A percentile compares a stretch with the other conserved stretches of the same genome.
These are phyloP conservation scores for Pseudogymnoascus pannorum DNA, from an alignment of 2,329 filamentous ascomycete species.

Conservation along the genomic window DNA sequence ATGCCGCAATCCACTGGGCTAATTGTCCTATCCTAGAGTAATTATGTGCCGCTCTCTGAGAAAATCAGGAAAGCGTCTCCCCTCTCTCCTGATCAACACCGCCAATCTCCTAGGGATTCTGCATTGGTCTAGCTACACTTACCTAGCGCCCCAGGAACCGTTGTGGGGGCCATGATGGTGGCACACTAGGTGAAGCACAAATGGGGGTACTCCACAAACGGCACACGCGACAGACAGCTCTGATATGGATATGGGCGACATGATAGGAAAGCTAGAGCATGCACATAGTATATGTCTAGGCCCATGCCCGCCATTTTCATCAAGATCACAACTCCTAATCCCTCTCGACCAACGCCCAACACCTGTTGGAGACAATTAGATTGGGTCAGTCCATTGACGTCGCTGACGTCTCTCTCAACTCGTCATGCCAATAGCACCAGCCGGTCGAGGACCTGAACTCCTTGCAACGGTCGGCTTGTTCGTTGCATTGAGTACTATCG, in stretches of 20 bases:
- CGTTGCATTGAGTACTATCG: slow-evolving; percentile 28
- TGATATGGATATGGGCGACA: background rate
- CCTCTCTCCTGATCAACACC: background rate
- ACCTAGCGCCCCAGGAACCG: background rate
- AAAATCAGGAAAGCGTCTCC: background rate
- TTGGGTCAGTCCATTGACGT: background rate
- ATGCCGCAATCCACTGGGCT: background rate
- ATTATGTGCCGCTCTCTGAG: background rate
- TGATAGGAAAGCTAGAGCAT: background rate
- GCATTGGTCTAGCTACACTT: background rate
- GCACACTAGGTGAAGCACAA: background rate
- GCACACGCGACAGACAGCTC: background rate
- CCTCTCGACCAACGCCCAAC: background rate
- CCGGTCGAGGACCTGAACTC: slow-evolving; percentile 15
- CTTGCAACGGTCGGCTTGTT: slow-evolving; percentile 24
- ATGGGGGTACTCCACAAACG: background rate
- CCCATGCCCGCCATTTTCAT: background rate
- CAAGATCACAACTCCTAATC: background rate
- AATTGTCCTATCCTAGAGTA: background rate
- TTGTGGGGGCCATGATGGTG: background rate
- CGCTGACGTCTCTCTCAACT: background rate
- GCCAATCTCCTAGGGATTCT: background rate
- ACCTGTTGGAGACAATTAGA: background rate
- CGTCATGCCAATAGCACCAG: slow-evolving; percentile 9
- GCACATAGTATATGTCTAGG: background rate